A percentile compares a stretch with the other conserved stretches of the same genome.
phyloP scores from a whole-genome alignment of 2,329 filamentous ascomycete genomes.

The Harringtonia lauricola region DNA sequence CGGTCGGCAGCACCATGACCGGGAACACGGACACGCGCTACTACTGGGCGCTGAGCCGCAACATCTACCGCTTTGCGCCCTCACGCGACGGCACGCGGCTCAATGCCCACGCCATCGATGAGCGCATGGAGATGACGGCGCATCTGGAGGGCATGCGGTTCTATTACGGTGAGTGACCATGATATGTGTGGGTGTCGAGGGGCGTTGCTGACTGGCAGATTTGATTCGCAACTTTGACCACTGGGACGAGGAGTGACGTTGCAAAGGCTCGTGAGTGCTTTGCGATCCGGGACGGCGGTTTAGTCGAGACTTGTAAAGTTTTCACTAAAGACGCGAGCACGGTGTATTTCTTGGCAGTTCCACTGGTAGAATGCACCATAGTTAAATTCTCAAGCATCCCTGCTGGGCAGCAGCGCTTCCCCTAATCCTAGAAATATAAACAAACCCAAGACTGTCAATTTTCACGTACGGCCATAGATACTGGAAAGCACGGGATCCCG shows the following conservation, averaged over 20 bases:
- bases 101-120: slow-evolving; percentile 27
- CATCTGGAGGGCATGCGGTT: slow-evolving; percentile 24
- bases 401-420: too few species aligned
- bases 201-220: slow-evolving; percentile 4
- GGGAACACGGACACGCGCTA: slow-evolving; percentile 37
- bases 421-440: too few species aligned
- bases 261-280: too few species aligned
- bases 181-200: background rate
- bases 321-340: too few species aligned
- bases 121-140: slow-evolving; percentile 21
- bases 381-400: too few species aligned
- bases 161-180: slow-evolving; percentile 16
- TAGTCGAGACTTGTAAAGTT: too few species aligned
- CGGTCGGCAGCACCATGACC: slow-evolving; percentile 39
- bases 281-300: too few species aligned
- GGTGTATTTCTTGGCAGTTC: too few species aligned
- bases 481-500: too few species aligned
- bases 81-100: slow-evolving; percentile 21
- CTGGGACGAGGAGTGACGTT: background rate
- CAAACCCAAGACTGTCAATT: too few species aligned
- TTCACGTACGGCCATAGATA: too few species aligned
- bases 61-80: slow-evolving; percentile 38
- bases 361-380: too few species aligned
- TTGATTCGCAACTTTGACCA: slow-evolving; percentile 29
- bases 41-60: slow-evolving; percentile 27